phyloP scores from a whole-genome alignment of 2,329 filamentous ascomycete species.

The Tolypocladium endophyticum region DNA sequence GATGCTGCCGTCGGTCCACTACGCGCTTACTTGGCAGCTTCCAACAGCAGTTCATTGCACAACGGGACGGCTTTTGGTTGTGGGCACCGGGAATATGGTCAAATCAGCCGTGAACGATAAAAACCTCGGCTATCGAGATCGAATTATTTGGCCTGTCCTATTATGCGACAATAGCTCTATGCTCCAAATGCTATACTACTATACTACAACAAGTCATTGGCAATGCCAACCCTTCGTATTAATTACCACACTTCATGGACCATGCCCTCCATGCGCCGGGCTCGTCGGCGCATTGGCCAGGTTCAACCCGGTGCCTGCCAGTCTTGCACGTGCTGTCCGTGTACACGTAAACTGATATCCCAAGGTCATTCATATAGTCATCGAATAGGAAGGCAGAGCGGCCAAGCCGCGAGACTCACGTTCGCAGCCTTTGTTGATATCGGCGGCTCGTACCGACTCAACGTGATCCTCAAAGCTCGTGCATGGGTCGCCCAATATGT shows the following conservation, averaged over 20 bases:
- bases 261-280: conserved; percentile 3
- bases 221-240: not conserved
- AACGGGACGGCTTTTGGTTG: too few species aligned
- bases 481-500: conserved; percentile 10
- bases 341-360: conserved; percentile 7
- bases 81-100: too few species aligned
- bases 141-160: too few species aligned
- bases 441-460: conserved; percentile 6
- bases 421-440: conserved; percentile 9
- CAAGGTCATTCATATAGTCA: not conserved
- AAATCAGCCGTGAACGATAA: too few species aligned
- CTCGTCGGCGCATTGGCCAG: not conserved
- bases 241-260: conserved; percentile 4
- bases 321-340: conserved; percentile 4
- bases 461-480: conserved; percentile 6
- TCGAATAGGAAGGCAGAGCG: not conserved
- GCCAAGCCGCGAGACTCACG: conserved; percentile 2
- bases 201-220: too few species aligned
- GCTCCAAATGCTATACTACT: too few species aligned
- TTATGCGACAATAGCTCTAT: too few species aligned
- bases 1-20: too few species aligned
- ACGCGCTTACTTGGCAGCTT: too few species aligned
- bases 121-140: too few species aligned
- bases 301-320: not conserved
- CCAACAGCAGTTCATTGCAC: too few species aligned